Percentiles rank a stretch among this genome's conserved stretches.
Evolutionary conservation across 352 stramenopile genomes (phyloP).

Genomic region (Bremia lactucae): DNA sequence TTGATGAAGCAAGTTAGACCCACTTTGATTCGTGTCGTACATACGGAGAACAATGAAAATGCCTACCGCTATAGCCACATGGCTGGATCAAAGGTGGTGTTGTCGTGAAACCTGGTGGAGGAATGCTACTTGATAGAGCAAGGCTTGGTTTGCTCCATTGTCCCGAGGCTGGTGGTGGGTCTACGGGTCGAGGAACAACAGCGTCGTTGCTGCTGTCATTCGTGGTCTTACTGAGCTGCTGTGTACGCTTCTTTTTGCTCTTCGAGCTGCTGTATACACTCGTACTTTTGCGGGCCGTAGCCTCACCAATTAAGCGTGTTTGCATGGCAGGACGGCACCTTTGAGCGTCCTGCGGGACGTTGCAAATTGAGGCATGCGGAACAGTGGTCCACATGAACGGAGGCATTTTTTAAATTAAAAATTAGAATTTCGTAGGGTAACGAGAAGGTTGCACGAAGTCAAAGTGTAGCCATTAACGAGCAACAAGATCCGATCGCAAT

Average conservation of each 20-base stretch:
- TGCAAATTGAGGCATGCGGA: too few species aligned
- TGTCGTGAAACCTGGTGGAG: conserved; percentile 20
- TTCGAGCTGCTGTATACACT: conserved; percentile 13
- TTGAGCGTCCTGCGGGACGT: too few species aligned
- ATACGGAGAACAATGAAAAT: conserved; percentile 1
- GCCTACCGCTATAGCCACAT: conserved; percentile 37
- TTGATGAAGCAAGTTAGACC: neutral
- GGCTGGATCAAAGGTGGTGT: conserved; percentile 5
- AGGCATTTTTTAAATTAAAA: too few species aligned
- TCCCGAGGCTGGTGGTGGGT: conserved; percentile 29
- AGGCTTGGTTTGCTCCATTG: conserved; percentile 19
- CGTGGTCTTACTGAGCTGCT: conserved; percentile 9
- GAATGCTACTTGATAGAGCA: conserved; percentile 7
- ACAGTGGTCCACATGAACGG: too few species aligned
- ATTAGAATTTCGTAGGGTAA: too few species aligned
- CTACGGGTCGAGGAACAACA: conserved; percentile 7
- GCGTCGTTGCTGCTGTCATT: conserved; percentile 13
- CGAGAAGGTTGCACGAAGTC: too few species aligned
- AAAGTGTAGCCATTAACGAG: conserved; percentile 61
- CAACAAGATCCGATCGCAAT: conserved; percentile 83
- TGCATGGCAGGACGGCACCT: too few species aligned
- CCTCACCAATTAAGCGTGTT: conserved; percentile 6
- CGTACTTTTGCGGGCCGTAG: conserved; percentile 17
- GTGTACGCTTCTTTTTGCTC: conserved; percentile 34
- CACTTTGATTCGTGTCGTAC: neutral